Percentiles rank a stretch among this genome's conserved stretches.
These are phyloP conservation scores for Cardamine chenopodiifolia DNA, from an alignment of 345 rosid genomes.

Conservation along the genomic window DNA sequence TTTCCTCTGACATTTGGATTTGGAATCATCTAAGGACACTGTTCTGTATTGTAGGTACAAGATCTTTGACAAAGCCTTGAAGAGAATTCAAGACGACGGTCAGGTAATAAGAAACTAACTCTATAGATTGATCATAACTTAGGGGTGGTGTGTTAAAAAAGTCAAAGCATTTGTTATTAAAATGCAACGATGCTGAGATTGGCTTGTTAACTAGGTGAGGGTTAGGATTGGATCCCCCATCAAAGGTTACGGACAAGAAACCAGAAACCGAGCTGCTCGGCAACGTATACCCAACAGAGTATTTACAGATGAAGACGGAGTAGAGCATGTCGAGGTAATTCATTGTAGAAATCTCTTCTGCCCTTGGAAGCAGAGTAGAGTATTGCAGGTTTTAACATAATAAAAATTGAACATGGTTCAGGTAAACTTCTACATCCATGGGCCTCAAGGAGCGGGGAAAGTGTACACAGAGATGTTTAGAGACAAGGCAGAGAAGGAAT, in stretches of 20 bases:
- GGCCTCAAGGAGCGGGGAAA: constrained; percentile 95
- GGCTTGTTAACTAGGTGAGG: constrained; percentile 62
- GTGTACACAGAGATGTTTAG: constrained; percentile 89
- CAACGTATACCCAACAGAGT: constrained; percentile 82
- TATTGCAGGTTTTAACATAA: constrained; percentile 3
- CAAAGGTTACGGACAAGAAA: constrained; percentile 96
- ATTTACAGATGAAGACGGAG: constrained; percentile 90
- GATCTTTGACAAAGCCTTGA: constrained; percentile 80
- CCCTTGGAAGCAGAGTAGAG: neutral
- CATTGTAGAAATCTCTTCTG: neutral
- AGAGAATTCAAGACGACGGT: constrained; percentile 87
- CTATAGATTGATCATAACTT: constrained; percentile 29
- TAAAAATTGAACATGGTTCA: constrained; percentile 29
- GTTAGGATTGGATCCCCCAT: constrained; percentile 96
- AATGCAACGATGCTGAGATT: constrained; percentile 6
- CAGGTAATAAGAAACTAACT: constrained; percentile 56
- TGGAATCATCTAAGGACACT: constrained; percentile 10
- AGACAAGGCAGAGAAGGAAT: constrained; percentile 78
- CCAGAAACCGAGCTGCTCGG: constrained; percentile 93
- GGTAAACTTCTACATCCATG: constrained; percentile 83
- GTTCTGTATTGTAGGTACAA: constrained; percentile 61
- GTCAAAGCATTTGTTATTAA: neutral
- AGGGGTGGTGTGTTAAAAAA: neutral
- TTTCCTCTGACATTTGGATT: constrained; percentile 11
- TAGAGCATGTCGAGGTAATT: constrained; percentile 86